phyloP scores from a whole-genome alignment of 306 rosid species.

The Trifolium dubium region DNA sequence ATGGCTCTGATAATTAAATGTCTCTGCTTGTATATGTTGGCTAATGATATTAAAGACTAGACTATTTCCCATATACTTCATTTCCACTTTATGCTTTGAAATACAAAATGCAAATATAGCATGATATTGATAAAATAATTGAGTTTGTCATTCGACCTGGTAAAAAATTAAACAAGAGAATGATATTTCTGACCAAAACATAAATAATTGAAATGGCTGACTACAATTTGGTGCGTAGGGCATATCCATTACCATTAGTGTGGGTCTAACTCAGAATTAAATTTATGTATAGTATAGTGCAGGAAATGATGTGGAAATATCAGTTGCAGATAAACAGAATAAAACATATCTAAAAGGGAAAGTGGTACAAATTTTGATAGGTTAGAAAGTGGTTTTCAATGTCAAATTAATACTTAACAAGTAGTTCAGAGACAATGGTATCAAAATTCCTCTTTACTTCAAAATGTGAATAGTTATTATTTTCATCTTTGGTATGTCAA shows the following conservation, averaged over 20 bases:
- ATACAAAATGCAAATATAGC: conserved; percentile 16
- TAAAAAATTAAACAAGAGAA: not conserved
- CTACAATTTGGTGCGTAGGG: conserved; percentile 7
- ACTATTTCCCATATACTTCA: not conserved
- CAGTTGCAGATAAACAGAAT: conserved; percentile 17
- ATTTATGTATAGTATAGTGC: not conserved
- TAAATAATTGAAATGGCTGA: conserved; percentile 4
- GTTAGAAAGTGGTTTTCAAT: conserved; percentile 36
- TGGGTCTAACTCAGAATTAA: not conserved
- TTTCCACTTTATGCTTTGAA: not conserved
- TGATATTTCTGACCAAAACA: conserved; percentile 12
- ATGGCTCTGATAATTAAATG: conserved; percentile 21
- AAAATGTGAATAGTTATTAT: conserved; percentile 10
- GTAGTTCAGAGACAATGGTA: conserved; percentile 32
- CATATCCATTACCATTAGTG: conserved; percentile 16
- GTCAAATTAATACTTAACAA: conserved; percentile 38
- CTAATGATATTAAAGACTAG: conserved; percentile 7
- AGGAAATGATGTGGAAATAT: conserved; percentile 16
- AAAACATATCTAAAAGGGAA: conserved; percentile 2
- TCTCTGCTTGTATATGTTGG: conserved; percentile 10
- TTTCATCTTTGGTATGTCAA: conserved; percentile 44
- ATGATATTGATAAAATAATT: conserved; percentile 19
- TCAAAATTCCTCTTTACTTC: conserved; percentile 21
- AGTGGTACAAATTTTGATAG: conserved; percentile 2
- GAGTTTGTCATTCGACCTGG: not conserved